Evolutionary conservation across 148 eudicot species (phyloP), one percentile per base, ranked within the genome.

Genomic region (Rhododendron molle): DNA sequence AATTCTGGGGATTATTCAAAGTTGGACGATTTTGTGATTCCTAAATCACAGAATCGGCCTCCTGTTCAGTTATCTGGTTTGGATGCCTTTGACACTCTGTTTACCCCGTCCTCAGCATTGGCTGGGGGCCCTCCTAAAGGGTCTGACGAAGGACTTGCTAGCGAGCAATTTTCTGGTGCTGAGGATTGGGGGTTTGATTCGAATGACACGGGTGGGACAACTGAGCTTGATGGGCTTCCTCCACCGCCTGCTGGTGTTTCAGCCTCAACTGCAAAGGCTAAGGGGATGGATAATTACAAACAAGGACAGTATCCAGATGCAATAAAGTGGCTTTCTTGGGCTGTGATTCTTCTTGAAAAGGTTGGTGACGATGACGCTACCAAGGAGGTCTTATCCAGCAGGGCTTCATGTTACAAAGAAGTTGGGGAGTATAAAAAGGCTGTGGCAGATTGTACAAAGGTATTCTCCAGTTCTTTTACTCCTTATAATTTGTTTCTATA

Each of bases 281-380:
- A 96, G 90, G 99, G 98, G 40, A 85, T 94, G 91, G 99, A 96
- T 83, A 92, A 92, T 85, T 91, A 96, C 86, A 96, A 95, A 86
- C 93, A 93, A 82, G 99, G 99, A 52, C 99, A 95, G 71, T 96
- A 87, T 90, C 93, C 97, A 21, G 98, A 96, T 94, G 99, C 99
- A 52, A 96, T 96, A 56, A 96, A 96, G 87, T 96, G 99, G 99
- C 94, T 96, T 83, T 96, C 98, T 86, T 96, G 99, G 99, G 98
- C 99, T 87, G 92, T 92, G 65, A 65, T 93, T 87, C 98, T 96
- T 81, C 88, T 92, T 1, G 98, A 91, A 86, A 94, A 92, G 92
- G 85, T 90, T 56, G 92, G 94, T 83, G 93, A 95, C 69, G 85
- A 80, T 87, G 87, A 84, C 84, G 91, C 94, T 26, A 87, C 87